Percentiles rank a stretch among this genome's conserved stretches.
Evolutionary conservation across 106 monocot species (phyloP).

Genomic region (Triglochin maritima): DNA sequence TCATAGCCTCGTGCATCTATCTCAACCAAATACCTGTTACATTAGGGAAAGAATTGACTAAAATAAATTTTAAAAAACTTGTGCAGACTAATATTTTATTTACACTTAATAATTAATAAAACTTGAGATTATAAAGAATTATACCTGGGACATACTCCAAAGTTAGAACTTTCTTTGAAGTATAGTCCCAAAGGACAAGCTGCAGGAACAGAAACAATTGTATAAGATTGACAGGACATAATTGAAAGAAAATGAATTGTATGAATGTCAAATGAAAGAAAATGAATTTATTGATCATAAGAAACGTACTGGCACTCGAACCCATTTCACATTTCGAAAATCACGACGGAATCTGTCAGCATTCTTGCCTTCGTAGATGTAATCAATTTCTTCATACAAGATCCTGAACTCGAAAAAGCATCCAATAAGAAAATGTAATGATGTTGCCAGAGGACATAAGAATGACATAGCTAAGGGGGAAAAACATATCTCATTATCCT

Average conservation of each 20-base stretch:
- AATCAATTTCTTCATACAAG: constrained; percentile 93
- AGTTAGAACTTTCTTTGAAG: constrained; percentile 74
- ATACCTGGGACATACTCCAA: constrained; percentile 93
- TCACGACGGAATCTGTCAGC: constrained; percentile 96
- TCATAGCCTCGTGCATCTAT: constrained; percentile 64
- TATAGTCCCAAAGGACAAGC: constrained; percentile 88
- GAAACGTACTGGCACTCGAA: constrained; percentile 85
- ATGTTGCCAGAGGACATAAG: too few species aligned
- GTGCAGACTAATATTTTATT: neutral
- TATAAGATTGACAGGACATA: neutral
- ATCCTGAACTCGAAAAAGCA: constrained; percentile 38
- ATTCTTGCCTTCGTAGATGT: constrained; percentile 97
- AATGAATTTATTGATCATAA: neutral
- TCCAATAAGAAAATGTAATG: too few species aligned
- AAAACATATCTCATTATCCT: too few species aligned
- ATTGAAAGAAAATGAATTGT: neutral
- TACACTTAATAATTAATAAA: constrained; percentile 2
- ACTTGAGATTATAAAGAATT: neutral
- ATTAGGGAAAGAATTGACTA: neutral
- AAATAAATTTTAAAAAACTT: neutral
- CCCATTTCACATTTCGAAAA: constrained; percentile 99
- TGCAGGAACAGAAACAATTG: constrained; percentile 17
- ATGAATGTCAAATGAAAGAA: neutral
- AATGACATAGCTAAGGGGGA: too few species aligned
- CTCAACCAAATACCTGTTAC: constrained; percentile 43